phyloP scores from a whole-genome alignment of 257 asterid species.

The Linderniella brevidens region DNA sequence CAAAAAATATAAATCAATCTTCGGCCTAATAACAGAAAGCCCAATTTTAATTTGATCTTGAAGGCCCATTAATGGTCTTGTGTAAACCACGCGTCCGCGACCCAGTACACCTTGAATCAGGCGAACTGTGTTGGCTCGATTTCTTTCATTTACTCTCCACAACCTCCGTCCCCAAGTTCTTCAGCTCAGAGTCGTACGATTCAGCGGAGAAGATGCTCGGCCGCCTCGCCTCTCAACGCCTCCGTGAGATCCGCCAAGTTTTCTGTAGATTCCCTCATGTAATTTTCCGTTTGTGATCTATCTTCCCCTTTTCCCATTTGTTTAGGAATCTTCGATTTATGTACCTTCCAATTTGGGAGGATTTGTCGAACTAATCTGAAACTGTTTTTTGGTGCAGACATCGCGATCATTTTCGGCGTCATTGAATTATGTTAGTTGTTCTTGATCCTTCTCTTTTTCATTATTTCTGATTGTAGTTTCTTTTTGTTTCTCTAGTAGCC shows the following conservation, averaged over 20 bases:
- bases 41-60: too few relatives aligned
- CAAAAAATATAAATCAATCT: too few relatives aligned
- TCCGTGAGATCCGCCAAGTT: slow-evolving; percentile 62
- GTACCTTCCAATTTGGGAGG: neutral
- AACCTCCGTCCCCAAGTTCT: too few relatives aligned
- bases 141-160: too few relatives aligned
- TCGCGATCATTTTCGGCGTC: slow-evolving; percentile 67
- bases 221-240: slow-evolving; percentile 60
- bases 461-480: neutral
- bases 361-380: neutral
- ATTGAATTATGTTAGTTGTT: slow-evolving; percentile 57
- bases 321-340: neutral
- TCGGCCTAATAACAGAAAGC: too few relatives aligned
- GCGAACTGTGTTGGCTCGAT: too few relatives aligned
- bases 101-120: too few relatives aligned
- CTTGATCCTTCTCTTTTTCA: neutral
- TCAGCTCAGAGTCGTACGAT: slow-evolving; percentile 11
- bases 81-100: too few relatives aligned
- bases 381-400: slow-evolving; percentile 24
- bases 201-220: slow-evolving; percentile 45
- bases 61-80: too few relatives aligned
- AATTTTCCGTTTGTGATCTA: slow-evolving; percentile 2
- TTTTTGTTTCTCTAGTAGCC: too few relatives aligned
- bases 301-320: neutral
- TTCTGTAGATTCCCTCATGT: slow-evolving; percentile 64